A percentile compares a stretch with the other conserved stretches of the same genome.
Evolutionary conservation across 345 rosid species (phyloP).

Genomic region (Hibiscus mutabilis): DNA sequence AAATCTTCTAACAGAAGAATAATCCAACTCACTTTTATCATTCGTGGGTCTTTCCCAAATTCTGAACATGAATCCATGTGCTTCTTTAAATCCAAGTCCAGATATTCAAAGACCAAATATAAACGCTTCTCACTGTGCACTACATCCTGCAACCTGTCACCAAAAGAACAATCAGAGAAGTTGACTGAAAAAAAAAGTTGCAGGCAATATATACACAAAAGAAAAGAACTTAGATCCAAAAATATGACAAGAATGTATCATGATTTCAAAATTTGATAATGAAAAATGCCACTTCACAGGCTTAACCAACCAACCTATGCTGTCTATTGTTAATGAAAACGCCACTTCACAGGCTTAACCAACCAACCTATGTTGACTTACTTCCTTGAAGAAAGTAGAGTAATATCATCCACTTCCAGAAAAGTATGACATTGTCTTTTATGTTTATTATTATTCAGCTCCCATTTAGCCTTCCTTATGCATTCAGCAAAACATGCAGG

Average conservation of each 20-base stretch:
- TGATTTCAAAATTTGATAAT: neutral
- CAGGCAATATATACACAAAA: neutral
- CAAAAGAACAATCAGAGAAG: slow-evolving; percentile 7
- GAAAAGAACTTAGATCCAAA: neutral
- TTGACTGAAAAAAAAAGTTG: neutral
- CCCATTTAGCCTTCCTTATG: too few relatives aligned
- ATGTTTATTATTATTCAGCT: too few relatives aligned
- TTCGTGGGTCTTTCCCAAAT: slow-evolving; percentile 72
- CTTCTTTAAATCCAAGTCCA: slow-evolving; percentile 97
- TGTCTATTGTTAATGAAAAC: neutral
- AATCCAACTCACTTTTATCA: slow-evolving; percentile 61
- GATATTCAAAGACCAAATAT: slow-evolving; percentile 94
- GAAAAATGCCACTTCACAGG: neutral
- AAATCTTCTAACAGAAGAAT: slow-evolving; percentile 12
- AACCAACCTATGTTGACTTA: neutral
- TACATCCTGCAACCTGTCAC: slow-evolving; percentile 87
- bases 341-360: neutral
- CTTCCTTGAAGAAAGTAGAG: neutral
- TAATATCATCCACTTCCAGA: neutral
- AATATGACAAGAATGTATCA: neutral
- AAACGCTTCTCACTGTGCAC: slow-evolving; percentile 95
- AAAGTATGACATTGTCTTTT: neutral
- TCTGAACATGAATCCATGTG: slow-evolving; percentile 95
- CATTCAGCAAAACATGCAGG: too few relatives aligned
- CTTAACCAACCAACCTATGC: neutral